A percentile compares a stretch with the other conserved stretches of the same genome.
Conservation (phyloP, 768 basidiomycete genomes). For the Phanerodontia chrysosporium region DNA sequence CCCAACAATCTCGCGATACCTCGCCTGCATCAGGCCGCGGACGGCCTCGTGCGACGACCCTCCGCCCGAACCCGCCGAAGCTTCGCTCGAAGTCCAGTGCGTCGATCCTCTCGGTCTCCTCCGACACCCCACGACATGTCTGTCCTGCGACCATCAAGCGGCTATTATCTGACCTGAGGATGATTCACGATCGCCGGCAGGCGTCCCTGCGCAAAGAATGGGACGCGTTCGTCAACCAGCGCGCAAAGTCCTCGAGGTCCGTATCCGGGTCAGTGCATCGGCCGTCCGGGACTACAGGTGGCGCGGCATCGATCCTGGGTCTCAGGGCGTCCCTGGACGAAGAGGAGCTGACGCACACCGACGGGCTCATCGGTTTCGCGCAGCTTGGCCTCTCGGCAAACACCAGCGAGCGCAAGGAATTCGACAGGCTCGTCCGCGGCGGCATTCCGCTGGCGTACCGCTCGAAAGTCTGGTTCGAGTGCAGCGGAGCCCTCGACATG, state of each 20-base stretch:
- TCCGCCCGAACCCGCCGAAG: conserved; percentile 8
- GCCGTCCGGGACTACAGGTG: conserved; percentile 19
- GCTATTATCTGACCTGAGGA: conserved; percentile 73
- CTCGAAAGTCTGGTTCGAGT: conserved; percentile 90
- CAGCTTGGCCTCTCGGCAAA: conserved; percentile 76
- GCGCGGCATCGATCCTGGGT: conserved; percentile 66
- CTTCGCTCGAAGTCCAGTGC: conserved; percentile 28
- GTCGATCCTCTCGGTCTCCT: conserved; percentile 56
- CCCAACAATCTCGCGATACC: conserved; percentile 25
- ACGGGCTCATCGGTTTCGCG: conserved; percentile 86
- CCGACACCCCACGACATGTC: conserved; percentile 66
- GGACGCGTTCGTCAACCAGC: conserved; percentile 81
- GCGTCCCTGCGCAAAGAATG: conserved; percentile 68
- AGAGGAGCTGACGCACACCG: conserved; percentile 76
- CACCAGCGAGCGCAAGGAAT: conserved; percentile 70
- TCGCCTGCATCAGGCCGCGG: conserved; percentile 52
- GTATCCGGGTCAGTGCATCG: conserved; percentile 14
- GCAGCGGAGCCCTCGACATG: conserved; percentile 89
- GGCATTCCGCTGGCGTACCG: conserved; percentile 89
- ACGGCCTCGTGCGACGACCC: conserved; percentile 37
- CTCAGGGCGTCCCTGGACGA: conserved; percentile 58
- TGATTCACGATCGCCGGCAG: conserved; percentile 81
- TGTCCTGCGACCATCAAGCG: conserved; percentile 70
- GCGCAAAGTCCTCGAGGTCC: conserved; percentile 44
- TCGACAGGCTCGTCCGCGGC: conserved; percentile 71